phyloP scores from a whole-genome alignment of 176 grass and related monocot species.

The Rhynchospora breviuscula region DNA sequence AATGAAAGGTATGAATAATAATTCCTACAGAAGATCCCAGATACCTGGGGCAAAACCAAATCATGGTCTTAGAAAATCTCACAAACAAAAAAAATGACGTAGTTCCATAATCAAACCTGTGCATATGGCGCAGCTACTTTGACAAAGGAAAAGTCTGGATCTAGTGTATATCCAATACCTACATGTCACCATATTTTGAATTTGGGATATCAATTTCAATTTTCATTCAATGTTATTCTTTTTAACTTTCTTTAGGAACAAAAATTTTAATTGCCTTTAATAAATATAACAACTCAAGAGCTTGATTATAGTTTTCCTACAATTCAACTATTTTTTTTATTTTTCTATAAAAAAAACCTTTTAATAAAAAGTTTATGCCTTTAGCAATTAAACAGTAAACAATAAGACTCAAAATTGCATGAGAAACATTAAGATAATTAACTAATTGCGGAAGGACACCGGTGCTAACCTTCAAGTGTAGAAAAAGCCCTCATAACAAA shows the following conservation, averaged over 20 bases:
- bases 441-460: not conserved
- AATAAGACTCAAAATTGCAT: not conserved
- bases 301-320: too few species aligned
- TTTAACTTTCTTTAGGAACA: not conserved
- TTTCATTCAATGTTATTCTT: not conserved
- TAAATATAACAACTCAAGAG: not conserved
- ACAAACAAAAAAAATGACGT: not conserved
- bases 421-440: constrained; percentile 17
- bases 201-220: constrained; percentile 1
- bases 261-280: not conserved
- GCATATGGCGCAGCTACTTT: constrained; percentile 87
- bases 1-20: not conserved
- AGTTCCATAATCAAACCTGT: constrained; percentile 44
- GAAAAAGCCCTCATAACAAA: constrained; percentile 91
- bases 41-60: not conserved
- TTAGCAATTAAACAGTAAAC: not conserved
- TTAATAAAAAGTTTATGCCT: not conserved
- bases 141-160: constrained; percentile 94
- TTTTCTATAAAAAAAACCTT: too few species aligned
- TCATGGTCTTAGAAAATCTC: not conserved
- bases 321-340: too few species aligned
- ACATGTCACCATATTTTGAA: constrained; percentile 26
- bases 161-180: constrained; percentile 88
- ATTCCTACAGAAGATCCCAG: not conserved
- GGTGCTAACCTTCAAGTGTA: constrained; percentile 81